phyloP scores from a whole-genome alignment of 768 basidiomycete species.

The Rossbeevera mucosa region DNA sequence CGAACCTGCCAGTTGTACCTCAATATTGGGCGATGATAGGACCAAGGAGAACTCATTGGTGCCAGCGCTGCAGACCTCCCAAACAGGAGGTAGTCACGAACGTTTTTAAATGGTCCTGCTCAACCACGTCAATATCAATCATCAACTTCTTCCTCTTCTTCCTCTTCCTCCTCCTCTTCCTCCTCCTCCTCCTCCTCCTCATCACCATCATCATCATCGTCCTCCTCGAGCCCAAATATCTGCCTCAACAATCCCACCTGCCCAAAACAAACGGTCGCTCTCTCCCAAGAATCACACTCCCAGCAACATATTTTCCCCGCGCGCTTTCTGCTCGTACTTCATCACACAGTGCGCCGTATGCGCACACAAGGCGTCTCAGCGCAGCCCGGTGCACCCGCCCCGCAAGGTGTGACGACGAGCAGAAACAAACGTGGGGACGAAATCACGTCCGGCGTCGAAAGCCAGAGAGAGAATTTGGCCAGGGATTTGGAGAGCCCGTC shows the following conservation, averaged over 20 bases:
- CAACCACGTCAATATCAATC: background rate
- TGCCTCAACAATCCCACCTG: constrained; percentile 69
- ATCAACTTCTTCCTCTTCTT: background rate
- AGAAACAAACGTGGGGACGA: constrained; percentile 76
- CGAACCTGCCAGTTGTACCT: too few species aligned
- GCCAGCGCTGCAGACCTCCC: too few species aligned
- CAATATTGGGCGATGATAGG: too few species aligned
- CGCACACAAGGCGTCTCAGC: constrained; percentile 57
- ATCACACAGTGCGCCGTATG: constrained; percentile 72
- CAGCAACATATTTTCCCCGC: constrained; percentile 75
- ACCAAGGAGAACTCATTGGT: too few species aligned
- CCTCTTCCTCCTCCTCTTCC: background rate
- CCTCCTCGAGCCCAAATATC: constrained; percentile 64
- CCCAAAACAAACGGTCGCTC: constrained; percentile 83
- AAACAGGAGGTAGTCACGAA: too few species aligned
- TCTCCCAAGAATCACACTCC: constrained; percentile 74
- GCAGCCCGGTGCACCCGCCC: constrained; percentile 72
- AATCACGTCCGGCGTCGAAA: constrained; percentile 75
- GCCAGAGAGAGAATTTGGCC: constrained; percentile 74
- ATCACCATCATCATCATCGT: background rate
- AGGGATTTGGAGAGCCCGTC: constrained; percentile 59
- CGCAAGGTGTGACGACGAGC: constrained; percentile 60
- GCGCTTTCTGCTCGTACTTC: constrained; percentile 68
- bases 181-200: fast-evolving
- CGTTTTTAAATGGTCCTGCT: too few species aligned